Conservation (phyloP, 345 rosid genomes). For the Kandelia obovata region DNA sequence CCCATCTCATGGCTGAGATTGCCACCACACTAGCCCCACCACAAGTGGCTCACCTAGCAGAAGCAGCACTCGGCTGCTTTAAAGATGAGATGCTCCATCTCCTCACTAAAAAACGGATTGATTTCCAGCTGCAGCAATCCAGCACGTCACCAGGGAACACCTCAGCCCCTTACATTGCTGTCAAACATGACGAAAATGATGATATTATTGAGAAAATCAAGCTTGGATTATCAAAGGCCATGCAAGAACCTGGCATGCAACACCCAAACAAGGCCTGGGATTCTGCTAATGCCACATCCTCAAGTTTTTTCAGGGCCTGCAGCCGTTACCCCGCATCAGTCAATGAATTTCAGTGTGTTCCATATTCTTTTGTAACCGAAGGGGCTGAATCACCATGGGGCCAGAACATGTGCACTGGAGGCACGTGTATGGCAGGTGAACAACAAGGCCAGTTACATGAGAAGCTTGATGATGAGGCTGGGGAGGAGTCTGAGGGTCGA, state of each 20-base stretch:
- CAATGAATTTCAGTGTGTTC: conserved; percentile 42
- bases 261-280: conserved; percentile 47
- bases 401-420: conserved; percentile 50
- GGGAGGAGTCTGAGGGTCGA: conserved; percentile 49
- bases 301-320: conserved; percentile 40
- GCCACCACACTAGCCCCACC: not conserved
- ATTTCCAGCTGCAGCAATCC: conserved; percentile 64
- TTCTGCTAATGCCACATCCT: conserved; percentile 16
- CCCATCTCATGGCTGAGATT: conserved; percentile 2
- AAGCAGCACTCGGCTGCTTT: conserved; percentile 87
- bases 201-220: conserved; percentile 60
- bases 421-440: conserved; percentile 48
- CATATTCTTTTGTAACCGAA: conserved; percentile 40
- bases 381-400: conserved; percentile 59
- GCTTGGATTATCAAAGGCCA: conserved; percentile 53
- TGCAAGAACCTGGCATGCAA: conserved; percentile 49
- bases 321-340: conserved; percentile 28
- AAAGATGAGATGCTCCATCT: conserved; percentile 98
- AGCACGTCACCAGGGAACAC: conserved; percentile 31
- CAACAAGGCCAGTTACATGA: conserved; percentile 35
- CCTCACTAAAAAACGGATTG: conserved; percentile 83
- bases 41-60: not conserved
- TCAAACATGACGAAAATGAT: conserved; percentile 43
- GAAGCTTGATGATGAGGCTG: conserved; percentile 42
- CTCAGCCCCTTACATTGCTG: conserved; percentile 34